Base-by-base conservation (phyloP, 345 rosid genomes). In the Dipteronia dyeriana region DNA sequence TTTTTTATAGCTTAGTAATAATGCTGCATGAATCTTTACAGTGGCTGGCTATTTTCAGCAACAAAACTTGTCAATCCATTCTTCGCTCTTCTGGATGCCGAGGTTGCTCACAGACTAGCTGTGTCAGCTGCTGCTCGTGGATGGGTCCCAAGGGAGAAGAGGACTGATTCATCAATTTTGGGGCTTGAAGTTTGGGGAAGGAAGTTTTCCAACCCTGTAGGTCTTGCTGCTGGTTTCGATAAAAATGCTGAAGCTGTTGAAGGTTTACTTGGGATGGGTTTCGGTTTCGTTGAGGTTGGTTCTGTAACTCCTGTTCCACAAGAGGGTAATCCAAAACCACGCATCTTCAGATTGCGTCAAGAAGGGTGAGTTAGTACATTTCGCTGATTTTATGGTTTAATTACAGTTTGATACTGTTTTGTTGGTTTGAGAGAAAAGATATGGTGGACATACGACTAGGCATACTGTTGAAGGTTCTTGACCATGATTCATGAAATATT, bases 211-310 rank as follows among this genome's bases (percentile, higher is more conserved):
- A 96, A 96, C 74, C 98, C 99, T 14, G 63, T 96, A 69, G 99
- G 99, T 23, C 98, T 94, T 71, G 94, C 99, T 85, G 99, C 99
- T 83, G 99, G 99, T 10, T 96, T 96, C 62, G 99, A 96, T 82
- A 96, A 96, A 89, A 96, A 94, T 85, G 98, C 98, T 79, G 97
- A 91, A 78, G 98, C 99, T 71, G 87, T 95, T 51, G 99, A 96
- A 17, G 97, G 99, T 62, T 82, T 94, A 64, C 90, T 96, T 66
- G 98, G 92, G 39, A 34, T 94, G 81, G 98, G 99, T 70, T 94
- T 96, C 83, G 99, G 99, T 31, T 94, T 90, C 82, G 98, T 96
- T 19, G 99, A 96, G 84, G 97, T 96, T 69, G 99, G 99, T 56
- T 96, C 99, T 3, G 99, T 94, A 43, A 94, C 98, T 34, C 99